These are phyloP conservation scores for Biscogniauxia marginata DNA, from an alignment of 2,329 filamentous ascomycete species.

Conservation along the genomic window DNA sequence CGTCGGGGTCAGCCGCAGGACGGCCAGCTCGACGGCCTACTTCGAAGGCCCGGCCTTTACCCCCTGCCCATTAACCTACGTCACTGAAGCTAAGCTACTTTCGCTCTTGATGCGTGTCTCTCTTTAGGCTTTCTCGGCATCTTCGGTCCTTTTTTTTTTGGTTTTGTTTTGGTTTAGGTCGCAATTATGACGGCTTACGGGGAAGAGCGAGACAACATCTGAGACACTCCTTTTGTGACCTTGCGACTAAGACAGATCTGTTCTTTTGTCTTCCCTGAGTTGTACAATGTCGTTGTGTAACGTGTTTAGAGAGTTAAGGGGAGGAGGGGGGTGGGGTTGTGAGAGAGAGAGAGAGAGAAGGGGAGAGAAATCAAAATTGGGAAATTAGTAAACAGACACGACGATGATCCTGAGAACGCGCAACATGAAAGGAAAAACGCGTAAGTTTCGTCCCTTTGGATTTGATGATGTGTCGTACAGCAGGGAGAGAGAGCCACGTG, in stretches of 20 bases:
- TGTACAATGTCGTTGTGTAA: not conserved
- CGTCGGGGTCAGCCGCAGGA: not conserved
- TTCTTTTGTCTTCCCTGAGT: not conserved
- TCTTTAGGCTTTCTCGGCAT: not conserved
- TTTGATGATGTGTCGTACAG: not conserved
- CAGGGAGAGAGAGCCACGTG: not conserved
- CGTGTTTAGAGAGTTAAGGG: no score
- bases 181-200: not conserved
- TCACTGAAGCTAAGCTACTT: not conserved
- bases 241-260: not conserved
- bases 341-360: not conserved
- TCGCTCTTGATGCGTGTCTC: not conserved
- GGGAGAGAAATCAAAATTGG: not conserved
- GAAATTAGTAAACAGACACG: not conserved
- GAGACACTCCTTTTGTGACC: no score
- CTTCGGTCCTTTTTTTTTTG: no score
- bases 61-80: no score
- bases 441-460: not conserved
- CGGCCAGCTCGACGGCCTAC: not conserved
- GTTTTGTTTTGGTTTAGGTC: no score
- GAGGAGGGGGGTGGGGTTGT: no score
- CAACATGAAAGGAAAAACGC: not conserved
- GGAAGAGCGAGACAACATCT: not conserved
- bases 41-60: no score
- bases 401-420: not conserved